phyloP scores from a whole-genome alignment of 129 eudicot species.

The Deinandra increscens region DNA sequence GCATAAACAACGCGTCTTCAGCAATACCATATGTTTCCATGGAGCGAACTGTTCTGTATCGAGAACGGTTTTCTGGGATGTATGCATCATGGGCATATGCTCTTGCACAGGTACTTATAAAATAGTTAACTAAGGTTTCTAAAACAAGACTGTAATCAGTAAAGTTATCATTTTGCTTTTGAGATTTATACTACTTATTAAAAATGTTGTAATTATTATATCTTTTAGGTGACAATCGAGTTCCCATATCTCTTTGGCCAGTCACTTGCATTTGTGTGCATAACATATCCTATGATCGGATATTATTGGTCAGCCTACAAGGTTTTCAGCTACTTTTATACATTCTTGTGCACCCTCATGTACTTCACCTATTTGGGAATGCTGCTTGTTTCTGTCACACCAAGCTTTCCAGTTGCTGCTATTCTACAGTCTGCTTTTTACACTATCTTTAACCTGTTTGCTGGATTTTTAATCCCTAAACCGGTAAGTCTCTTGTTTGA shows the following conservation, averaged over 20 bases:
- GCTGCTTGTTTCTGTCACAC: constrained; percentile 55
- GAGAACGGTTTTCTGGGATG: constrained; percentile 77
- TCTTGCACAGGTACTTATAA: constrained; percentile 54
- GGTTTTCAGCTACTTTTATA: constrained; percentile 53
- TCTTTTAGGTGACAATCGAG: constrained; percentile 57
- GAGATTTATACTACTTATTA: not conserved
- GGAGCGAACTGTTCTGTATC: constrained; percentile 53
- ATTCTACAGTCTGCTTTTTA: constrained; percentile 46
- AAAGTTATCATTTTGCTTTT: not conserved
- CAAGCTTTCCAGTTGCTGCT: constrained; percentile 59
- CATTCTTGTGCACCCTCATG: constrained; percentile 52
- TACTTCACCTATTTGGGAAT: constrained; percentile 65
- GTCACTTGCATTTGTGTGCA: constrained; percentile 40
- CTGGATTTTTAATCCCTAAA: constrained; percentile 61
- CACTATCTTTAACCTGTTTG: constrained; percentile 48
- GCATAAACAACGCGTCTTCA: constrained; percentile 49
- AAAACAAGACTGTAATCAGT: not conserved
- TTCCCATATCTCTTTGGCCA: constrained; percentile 53
- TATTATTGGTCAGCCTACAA: constrained; percentile 51
- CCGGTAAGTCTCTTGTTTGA: constrained; percentile 41
- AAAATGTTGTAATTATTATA: not conserved
- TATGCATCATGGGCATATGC: constrained; percentile 67
- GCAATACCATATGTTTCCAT: constrained; percentile 48
- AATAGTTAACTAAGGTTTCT: not conserved
- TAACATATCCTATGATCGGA: constrained; percentile 71